Percentiles rank a stretch among this genome's conserved stretches.
Evolutionary conservation across 2,329 filamentous ascomycete species (phyloP).

Genomic region (Fusarium bactridioides): DNA sequence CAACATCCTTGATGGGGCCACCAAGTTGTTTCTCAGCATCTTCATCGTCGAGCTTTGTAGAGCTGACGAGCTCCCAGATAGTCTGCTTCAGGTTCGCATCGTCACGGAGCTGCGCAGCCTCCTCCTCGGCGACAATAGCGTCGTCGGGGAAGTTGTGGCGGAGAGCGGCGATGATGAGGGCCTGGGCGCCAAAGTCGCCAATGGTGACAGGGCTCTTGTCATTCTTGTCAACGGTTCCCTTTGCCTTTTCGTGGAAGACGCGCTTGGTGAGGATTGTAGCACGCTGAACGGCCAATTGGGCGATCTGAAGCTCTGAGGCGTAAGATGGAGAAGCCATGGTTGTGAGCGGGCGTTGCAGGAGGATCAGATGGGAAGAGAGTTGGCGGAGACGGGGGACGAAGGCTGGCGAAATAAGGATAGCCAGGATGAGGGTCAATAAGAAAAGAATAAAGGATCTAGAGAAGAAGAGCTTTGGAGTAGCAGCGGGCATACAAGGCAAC

Average conservation of each 20-base stretch:
- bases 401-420: constrained; percentile 40
- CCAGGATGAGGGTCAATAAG: constrained; percentile 41
- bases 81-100: constrained; percentile 71
- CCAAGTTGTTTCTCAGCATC: constrained; percentile 70
- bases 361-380: constrained; percentile 37
- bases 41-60: constrained; percentile 69
- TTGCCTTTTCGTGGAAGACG: constrained; percentile 80
- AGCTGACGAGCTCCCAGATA: constrained; percentile 84
- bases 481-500: constrained; percentile 25
- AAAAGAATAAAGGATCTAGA: constrained; percentile 21
- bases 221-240: constrained; percentile 88
- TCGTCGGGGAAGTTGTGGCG: constrained; percentile 89
- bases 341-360: constrained; percentile 35
- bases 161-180: constrained; percentile 91
- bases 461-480: constrained; percentile 5
- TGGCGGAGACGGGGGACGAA: constrained; percentile 42
- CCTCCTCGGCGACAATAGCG: constrained; percentile 94
- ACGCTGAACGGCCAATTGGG: constrained; percentile 88
- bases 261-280: constrained; percentile 64
- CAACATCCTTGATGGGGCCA: constrained; percentile 71
- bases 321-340: constrained; percentile 59
- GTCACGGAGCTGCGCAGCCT: constrained; percentile 79
- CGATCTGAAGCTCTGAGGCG: constrained; percentile 80
- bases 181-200: constrained; percentile 97
- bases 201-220: constrained; percentile 98